These are phyloP conservation scores for Aspergillus uvarum DNA, from an alignment of 2,329 filamentous ascomycete species.

Conservation along the genomic window DNA sequence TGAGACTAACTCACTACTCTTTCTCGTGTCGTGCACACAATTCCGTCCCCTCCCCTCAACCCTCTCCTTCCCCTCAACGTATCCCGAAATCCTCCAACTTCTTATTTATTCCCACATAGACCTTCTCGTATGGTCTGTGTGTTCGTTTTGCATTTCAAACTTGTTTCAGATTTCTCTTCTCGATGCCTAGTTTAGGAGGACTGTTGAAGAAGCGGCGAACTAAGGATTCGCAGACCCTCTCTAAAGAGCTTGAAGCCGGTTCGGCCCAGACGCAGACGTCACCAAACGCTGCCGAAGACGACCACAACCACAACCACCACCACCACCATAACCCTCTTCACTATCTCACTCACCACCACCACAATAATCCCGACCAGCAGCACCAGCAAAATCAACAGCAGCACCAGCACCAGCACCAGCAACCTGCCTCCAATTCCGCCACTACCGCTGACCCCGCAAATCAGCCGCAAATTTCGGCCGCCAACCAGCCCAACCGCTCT, in stretches of 20 bases:
- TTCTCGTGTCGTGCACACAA: conserved; percentile 1
- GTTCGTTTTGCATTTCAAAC: conserved; percentile 14
- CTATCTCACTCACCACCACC: conserved; percentile 28
- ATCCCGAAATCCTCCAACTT: not conserved
- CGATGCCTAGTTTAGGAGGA: conserved; percentile 85
- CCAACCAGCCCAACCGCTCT: conserved; percentile 12
- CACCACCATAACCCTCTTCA: conserved; percentile 22
- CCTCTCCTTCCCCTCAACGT: not conserved
- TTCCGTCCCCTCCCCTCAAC: not conserved
- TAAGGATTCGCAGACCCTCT: conserved; percentile 69
- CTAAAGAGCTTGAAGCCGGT: conserved; percentile 64
- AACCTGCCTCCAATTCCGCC: conserved; percentile 14
- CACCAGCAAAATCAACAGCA: conserved; percentile 9
- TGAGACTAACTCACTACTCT: not conserved
- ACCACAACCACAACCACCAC: conserved; percentile 29
- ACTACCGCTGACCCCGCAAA: not conserved
- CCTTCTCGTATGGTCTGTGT: conserved; percentile 27
- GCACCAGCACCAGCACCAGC: conserved; percentile 9
- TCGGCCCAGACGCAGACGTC: conserved; percentile 67
- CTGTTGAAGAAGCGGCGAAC: conserved; percentile 99
- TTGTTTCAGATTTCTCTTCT: conserved; percentile 27
- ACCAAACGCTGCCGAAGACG: conserved; percentile 39
- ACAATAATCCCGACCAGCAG: conserved; percentile 24
- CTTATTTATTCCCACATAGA: conserved; percentile 21
- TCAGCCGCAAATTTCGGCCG: not conserved